Conservation (phyloP, 257 asterid genomes). For the Thymus quinquecostatus region DNA sequence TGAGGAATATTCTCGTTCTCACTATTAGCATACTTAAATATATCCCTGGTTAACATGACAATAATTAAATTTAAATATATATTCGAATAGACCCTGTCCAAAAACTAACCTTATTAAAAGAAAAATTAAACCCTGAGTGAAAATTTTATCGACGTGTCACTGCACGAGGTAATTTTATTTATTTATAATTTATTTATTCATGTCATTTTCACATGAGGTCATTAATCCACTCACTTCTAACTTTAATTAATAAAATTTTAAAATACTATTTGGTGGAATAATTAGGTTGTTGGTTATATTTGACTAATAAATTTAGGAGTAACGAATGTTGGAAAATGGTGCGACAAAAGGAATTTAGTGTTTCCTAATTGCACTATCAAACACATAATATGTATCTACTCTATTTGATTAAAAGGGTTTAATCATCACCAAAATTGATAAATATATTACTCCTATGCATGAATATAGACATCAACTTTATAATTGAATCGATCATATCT, state of each 20-base stretch:
- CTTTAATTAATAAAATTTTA: conserved; percentile 9
- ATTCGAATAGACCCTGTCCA: no score
- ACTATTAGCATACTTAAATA: no score
- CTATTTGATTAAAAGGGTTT: neutral
- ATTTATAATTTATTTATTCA: neutral
- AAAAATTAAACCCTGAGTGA: no score
- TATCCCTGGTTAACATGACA: no score
- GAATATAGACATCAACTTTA: no score
- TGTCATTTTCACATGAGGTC: conserved; percentile 19
- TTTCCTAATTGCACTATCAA: neutral
- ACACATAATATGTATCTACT: neutral
- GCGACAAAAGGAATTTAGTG: neutral
- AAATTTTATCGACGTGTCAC: no score
- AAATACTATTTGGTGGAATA: conserved; percentile 32
- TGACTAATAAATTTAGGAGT: conserved; percentile 25
- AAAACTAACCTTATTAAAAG: no score
- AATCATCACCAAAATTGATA: neutral
- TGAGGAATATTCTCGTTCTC: no score
- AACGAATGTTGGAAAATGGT: neutral
- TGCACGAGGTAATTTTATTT: no score
- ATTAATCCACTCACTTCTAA: conserved; percentile 26
- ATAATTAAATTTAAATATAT: no score
- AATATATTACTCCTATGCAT: no score
- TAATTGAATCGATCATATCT: neutral
- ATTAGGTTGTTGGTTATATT: conserved; percentile 38